Percentiles rank a stretch among this genome's conserved stretches.
Evolutionary conservation across 176 grass and related monocot species (phyloP).

Genomic region (Zoysia pacifica): DNA sequence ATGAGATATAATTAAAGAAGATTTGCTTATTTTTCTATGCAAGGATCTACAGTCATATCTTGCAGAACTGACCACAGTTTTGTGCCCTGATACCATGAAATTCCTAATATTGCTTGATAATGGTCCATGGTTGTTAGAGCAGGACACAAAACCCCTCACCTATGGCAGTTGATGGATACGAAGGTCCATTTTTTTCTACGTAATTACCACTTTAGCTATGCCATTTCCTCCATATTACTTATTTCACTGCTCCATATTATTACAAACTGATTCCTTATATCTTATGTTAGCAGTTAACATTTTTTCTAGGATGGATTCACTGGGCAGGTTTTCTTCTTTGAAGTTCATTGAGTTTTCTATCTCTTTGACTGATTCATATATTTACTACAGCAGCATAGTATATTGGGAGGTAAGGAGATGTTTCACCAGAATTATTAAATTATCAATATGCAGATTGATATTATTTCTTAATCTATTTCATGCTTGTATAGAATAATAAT

Average conservation of each 20-base stretch:
- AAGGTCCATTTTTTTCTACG: conserved; percentile 53
- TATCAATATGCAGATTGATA: too few relatives aligned
- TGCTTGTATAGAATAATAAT: too few relatives aligned
- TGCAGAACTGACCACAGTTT: conserved; percentile 75
- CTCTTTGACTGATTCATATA: too few relatives aligned
- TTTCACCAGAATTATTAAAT: too few relatives aligned
- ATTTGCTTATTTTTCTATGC: conserved; percentile 42
- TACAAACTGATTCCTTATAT: conserved; percentile 27
- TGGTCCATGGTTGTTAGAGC: conserved; percentile 76
- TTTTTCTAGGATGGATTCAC: conserved; percentile 1
- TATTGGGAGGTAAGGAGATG: too few relatives aligned
- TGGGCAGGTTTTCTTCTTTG: too few relatives aligned
- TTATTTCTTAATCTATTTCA: too few relatives aligned
- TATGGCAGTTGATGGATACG: conserved; percentile 97
- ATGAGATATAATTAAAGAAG: background rate
- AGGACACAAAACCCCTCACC: conserved; percentile 73
- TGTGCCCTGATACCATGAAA: conserved; percentile 65
- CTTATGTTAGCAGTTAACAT: conserved; percentile 62
- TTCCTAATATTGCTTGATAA: conserved; percentile 89
- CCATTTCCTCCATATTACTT: background rate
- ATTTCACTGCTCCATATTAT: background rate
- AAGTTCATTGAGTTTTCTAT: too few relatives aligned
- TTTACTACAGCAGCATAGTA: too few relatives aligned
- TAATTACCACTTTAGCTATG: background rate
- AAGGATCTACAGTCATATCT: conserved; percentile 99